phyloP scores from a whole-genome alignment of 768 basidiomycete genomes.

The Boletus subcaerulescens region DNA sequence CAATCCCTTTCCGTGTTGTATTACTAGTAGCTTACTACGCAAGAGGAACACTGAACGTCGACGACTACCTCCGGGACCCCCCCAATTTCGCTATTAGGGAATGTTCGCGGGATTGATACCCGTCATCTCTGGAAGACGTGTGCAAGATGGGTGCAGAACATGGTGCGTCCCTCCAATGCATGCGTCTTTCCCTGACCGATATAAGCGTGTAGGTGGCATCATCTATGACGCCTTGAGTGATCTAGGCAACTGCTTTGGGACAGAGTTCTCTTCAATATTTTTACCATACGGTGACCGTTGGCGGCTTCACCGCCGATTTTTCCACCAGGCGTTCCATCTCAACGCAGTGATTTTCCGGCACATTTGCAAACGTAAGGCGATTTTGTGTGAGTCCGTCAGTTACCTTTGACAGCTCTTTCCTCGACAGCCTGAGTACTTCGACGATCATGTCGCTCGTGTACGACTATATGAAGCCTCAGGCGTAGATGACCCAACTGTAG shows the following conservation, averaged over 20 bases:
- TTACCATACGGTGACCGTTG: slow-evolving; percentile 29
- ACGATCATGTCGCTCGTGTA: slow-evolving; percentile 25
- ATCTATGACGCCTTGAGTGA: slow-evolving; percentile 9
- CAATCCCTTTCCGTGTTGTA: slow-evolving; percentile 7
- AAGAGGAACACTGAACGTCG: slow-evolving; percentile 7
- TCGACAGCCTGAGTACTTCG: slow-evolving; percentile 18
- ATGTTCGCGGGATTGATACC: slow-evolving; percentile 17
- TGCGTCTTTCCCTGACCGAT: background rate
- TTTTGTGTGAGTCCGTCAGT: background rate
- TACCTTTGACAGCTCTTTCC: background rate
- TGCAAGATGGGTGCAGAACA: slow-evolving; percentile 18
- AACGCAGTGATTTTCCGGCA: slow-evolving; percentile 21
- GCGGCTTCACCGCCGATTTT: slow-evolving; percentile 31
- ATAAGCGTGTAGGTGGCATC: slow-evolving; percentile 13
- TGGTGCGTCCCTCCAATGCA: slow-evolving; percentile 8
- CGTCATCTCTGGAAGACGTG: slow-evolving; percentile 23
- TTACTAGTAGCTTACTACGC: slow-evolving; percentile 7
- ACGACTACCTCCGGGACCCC: slow-evolving; percentile 23
- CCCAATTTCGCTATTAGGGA: slow-evolving; percentile 21
- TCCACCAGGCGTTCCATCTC: slow-evolving; percentile 36
- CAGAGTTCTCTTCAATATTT: slow-evolving; percentile 23
- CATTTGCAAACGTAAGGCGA: slow-evolving; percentile 25
- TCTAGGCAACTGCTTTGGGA: slow-evolving; percentile 15
- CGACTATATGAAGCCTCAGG: slow-evolving; percentile 22
- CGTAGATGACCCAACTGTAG: slow-evolving; percentile 21